Conservation (phyloP, 108 stramenopile species). For the Schizochytrium sp. region DNA sequence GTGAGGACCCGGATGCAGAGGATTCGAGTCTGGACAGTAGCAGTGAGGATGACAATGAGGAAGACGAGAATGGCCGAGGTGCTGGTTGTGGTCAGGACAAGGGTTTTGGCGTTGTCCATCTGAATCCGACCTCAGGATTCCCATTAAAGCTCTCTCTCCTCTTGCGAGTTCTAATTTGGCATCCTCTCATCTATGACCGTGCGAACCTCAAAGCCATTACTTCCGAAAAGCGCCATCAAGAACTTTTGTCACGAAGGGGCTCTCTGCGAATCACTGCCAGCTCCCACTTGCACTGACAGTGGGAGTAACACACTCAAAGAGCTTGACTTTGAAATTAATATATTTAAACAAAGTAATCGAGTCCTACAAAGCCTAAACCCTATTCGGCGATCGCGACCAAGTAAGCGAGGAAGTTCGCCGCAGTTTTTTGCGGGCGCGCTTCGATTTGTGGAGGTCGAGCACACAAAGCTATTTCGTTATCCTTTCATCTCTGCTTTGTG, state of each 20-base stretch:
- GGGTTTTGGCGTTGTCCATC: background rate
- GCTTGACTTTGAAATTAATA: too few relatives aligned
- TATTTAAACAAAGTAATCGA: too few relatives aligned
- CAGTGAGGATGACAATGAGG: background rate
- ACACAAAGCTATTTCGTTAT: too few relatives aligned
- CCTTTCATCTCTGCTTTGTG: too few relatives aligned
- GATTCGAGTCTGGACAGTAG: too few relatives aligned
- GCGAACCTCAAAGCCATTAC: background rate
- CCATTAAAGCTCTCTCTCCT: background rate
- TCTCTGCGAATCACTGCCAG: background rate
- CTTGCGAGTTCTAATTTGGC: background rate
- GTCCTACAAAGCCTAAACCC: too few relatives aligned
- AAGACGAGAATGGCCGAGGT: background rate
- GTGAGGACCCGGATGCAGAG: too few relatives aligned
- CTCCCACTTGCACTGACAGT: background rate
- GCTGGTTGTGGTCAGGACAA: background rate
- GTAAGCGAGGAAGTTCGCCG: too few relatives aligned
- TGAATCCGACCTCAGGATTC: background rate
- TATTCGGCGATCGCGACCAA: too few relatives aligned
- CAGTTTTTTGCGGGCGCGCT: too few relatives aligned
- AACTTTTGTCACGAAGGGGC: background rate
- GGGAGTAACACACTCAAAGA: too few relatives aligned
- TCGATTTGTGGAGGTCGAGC: too few relatives aligned
- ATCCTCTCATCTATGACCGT: background rate
- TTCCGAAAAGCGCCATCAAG: background rate